phyloP scores from a whole-genome alignment of 1,284 basidiomycete species.

The Leccinum pachyderme region DNA sequence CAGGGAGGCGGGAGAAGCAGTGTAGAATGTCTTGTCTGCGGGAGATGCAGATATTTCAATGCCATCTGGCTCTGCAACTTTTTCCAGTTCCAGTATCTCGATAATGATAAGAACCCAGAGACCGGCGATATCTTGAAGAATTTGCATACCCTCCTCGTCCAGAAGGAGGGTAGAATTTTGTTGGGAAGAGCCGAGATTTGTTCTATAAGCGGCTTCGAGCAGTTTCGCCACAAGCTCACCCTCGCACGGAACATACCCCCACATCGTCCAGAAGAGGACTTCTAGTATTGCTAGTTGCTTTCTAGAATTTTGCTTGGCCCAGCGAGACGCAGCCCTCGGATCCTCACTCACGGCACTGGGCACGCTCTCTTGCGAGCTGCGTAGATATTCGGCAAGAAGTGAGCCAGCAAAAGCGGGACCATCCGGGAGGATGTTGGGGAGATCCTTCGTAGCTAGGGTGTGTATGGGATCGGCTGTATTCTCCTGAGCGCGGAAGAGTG shows the following conservation, averaged over 20 bases:
- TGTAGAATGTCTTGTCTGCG: conserved; percentile 50
- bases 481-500: conserved; percentile 62
- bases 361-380: conserved; percentile 52
- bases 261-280: conserved; percentile 83
- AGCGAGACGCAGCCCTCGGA: conserved; percentile 61
- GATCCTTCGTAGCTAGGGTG: conserved; percentile 49
- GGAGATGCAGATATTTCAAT: conserved; percentile 54
- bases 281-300: conserved; percentile 83
- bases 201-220: conserved; percentile 62
- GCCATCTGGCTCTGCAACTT: conserved; percentile 53
- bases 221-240: conserved; percentile 62
- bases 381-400: conserved; percentile 58
- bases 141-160: conserved; percentile 68
- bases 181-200: conserved; percentile 68
- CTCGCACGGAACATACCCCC: conserved; percentile 68
- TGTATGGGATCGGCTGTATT: conserved; percentile 54
- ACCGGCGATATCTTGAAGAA: conserved; percentile 66
- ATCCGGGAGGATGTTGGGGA: conserved; percentile 64
- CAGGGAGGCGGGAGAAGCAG: conserved; percentile 53
- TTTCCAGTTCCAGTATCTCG: conserved; percentile 80
- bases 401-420: conserved; percentile 53
- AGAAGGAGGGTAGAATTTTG: conserved; percentile 64
- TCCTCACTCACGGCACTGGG: conserved; percentile 53
- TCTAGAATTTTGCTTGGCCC: conserved; percentile 77
- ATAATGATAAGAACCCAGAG: conserved; percentile 77